Evolutionary conservation across 371 early-diverging fungal species (phyloP), one percentile per base, ranked within the genome.

Genomic region (Fennellomyces sp.): DNA sequence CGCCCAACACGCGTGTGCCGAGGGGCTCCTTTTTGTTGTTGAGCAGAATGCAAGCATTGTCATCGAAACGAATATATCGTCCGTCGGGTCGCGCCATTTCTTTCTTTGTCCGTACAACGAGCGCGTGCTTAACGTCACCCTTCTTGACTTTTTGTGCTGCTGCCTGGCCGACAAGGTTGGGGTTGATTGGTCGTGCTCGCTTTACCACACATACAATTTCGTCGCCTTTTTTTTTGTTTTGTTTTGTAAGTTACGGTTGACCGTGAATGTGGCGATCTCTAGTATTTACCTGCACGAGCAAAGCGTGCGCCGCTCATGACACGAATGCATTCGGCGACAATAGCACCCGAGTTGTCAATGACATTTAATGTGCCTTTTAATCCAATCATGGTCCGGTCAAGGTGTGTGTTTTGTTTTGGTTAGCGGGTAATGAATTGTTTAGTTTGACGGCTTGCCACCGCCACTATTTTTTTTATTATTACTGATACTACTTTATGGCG

Each of bases 161-260:
- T 28, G 80, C 84, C 68, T 74, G 83, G 61, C 71, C 77, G 17
- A 65, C 68, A 27, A 77, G 59, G 42, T 64, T 75, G 35, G 87
- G 81, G 62, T 86, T 84, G 65, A 89, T 84, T 10, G 97, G 90
- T 69, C 92, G 83, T 45, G 97, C 97, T 75, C 92, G 91, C 78
- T 96, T 95, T 52, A 97, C 95, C 10, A 95, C 92, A 65, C 95
- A 93, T 15, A 96, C 96, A 65, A 98, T 97, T 69, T 95, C 95
- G 80, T 97, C 97, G 55, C 98, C 98, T 76, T 85, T 19, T 19
- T 45, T 45, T 21, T 19, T 42, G 5, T 42, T 2, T 42, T 42
- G 5, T 21, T 42, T 2, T 45, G 17, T 23, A 8, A 19, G 17
- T 45, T 45, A 21, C n/a, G n/a, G 15, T 26, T 7, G 39, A 21